Evolutionary conservation across 805 yeast species (phyloP), one percentile per base, ranked within the genome.

Genomic region (Wickerhamomyces mucosus): DNA sequence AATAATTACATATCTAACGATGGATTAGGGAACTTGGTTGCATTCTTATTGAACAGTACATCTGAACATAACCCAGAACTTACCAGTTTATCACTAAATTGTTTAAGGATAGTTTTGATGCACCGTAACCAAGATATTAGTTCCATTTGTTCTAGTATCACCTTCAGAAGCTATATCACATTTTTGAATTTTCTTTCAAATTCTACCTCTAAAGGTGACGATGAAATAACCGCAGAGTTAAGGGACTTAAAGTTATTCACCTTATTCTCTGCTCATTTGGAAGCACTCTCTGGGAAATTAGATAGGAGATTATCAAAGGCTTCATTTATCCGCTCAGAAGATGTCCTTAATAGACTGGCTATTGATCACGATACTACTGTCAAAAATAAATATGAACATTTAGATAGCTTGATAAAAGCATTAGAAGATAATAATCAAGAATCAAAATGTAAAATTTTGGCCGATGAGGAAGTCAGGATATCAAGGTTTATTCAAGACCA

Each of bases 401-500:
- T 47, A 17, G 51, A 48, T 21, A 37, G 31, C 6, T 32, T 39
- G 23, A 26, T 30, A 20, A 39, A 31, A 21, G 23, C 35, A 25
- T 37, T 41, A 7, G 32, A 36, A 15, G 40, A 35, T 25, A 50
- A 38, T 21, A 42, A 34, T 35, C 50, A 42, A 29, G 32, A 26
- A 9, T 26, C 38, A 28, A 42, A 36, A 31, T 37, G 38, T 37
- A 52, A 37, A 31, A 34, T 31, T 29, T 46, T 37, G 4, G 49
- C 61, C 3, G 55, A 61, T 2, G 83, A 76, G 42, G 48, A 63
- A 4, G 59, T 65, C 27, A 68, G 65, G 35, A 64, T 58, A 36
- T 64, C 69, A 35, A 61, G 85, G 20, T 65, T 68, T 31, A 46
- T 64, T 3, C 86, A 79, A 43, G 95, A 83, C 50, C 67, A 63